A percentile compares a stretch with the other conserved stretches of the same genome.
phyloP scores from a whole-genome alignment of 805 yeast species.

The Nakazawaea anatomiae region DNA sequence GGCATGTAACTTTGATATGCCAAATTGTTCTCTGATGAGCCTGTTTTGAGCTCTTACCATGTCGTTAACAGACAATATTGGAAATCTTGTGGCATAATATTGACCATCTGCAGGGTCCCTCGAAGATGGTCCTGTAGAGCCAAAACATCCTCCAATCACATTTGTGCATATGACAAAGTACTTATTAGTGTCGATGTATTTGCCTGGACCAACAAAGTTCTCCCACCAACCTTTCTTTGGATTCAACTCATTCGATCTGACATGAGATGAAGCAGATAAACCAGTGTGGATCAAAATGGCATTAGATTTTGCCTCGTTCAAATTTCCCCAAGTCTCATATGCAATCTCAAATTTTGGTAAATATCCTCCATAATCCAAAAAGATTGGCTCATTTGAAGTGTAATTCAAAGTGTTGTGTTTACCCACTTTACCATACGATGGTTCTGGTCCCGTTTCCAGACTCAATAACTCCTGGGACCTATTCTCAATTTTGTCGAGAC shows the following conservation, averaged over 20 bases:
- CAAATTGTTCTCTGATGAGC: conserved; percentile 55
- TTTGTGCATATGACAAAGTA: conserved; percentile 85
- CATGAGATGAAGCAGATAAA: conserved; percentile 89
- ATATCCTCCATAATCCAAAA: conserved; percentile 76
- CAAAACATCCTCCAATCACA: conserved; percentile 92
- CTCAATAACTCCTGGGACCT: conserved; percentile 34
- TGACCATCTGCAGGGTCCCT: conserved; percentile 60
- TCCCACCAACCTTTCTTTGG: conserved; percentile 93
- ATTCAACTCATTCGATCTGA: conserved; percentile 70
- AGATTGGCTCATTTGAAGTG: conserved; percentile 50
- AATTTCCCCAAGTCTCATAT: conserved; percentile 85
- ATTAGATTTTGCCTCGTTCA: conserved; percentile 59
- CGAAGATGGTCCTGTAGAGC: conserved; percentile 90
- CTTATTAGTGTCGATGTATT: conserved; percentile 72
- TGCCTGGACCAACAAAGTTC: conserved; percentile 80
- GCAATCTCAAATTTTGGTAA: conserved; percentile 77
- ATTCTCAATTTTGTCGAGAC: conserved; percentile 71
- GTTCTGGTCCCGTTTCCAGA: conserved; percentile 73
- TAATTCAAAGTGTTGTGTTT: conserved; percentile 60
- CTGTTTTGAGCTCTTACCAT: conserved; percentile 87
- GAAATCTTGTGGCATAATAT: conserved; percentile 82
- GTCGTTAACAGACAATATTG: conserved; percentile 78
- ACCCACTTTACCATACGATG: conserved; percentile 65
- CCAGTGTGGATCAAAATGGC: conserved; percentile 86
- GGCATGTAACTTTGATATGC: conserved; percentile 62